Conservation (phyloP, 805 yeast species). For the Scheffersomyces lignosus region DNA sequence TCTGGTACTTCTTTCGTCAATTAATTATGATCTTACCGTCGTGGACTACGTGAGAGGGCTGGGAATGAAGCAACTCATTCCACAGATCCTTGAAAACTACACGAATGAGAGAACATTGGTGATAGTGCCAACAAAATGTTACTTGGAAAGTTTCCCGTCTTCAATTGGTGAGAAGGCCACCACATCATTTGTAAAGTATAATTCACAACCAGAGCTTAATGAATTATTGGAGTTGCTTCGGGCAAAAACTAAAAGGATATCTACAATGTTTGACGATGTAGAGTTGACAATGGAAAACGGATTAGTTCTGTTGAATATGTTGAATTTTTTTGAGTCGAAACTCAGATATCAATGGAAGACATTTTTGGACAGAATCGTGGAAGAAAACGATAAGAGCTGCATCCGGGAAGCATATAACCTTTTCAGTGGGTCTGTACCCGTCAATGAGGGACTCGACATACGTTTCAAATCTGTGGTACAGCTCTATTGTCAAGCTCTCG, state of each 20-base stretch:
- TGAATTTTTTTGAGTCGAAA: no score
- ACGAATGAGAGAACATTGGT: constrained; percentile 12
- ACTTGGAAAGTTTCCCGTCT: constrained; percentile 4
- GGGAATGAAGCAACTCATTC: constrained; percentile 7
- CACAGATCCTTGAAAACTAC: constrained; percentile 2
- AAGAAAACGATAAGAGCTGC: no score
- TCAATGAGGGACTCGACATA: no score
- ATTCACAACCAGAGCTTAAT: not conserved
- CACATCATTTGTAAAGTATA: no score
- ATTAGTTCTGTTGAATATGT: no score
- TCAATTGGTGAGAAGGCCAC: no score
- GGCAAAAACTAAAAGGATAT: not conserved
- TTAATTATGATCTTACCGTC: constrained; percentile 4
- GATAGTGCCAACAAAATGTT: constrained; percentile 12
- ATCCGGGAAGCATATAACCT: no score
- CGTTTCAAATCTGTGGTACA: constrained; percentile 5
- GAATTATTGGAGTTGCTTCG: not conserved
- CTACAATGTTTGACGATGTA: no score
- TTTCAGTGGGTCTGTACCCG: no score
- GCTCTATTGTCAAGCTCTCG: constrained; percentile 2
- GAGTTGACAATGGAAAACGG: no score
- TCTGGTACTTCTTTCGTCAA: constrained; percentile 1
- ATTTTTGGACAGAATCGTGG: no score
- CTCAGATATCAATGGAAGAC: no score
- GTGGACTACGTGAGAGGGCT: constrained; percentile 10